A percentile compares a stretch with the other conserved stretches of the same genome.
Evolutionary conservation across 352 stramenopile species (phyloP).

Genomic region (Pythium dissotocum): DNA sequence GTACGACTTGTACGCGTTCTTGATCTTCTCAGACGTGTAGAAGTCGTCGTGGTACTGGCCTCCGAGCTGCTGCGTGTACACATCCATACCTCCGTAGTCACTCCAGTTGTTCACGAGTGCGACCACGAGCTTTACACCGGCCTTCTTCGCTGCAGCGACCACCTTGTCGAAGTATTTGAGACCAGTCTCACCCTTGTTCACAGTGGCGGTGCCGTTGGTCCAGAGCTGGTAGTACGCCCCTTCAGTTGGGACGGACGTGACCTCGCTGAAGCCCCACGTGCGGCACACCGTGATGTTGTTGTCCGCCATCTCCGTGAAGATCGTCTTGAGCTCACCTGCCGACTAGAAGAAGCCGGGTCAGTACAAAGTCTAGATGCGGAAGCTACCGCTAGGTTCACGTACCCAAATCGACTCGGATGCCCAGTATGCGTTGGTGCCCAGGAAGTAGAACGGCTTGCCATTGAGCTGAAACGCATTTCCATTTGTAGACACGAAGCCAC

Average conservation of each 20-base stretch:
- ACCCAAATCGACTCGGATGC: not conserved
- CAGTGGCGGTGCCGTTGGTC: not conserved
- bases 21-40: not conserved
- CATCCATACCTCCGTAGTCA: not conserved
- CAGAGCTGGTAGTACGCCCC: not conserved
- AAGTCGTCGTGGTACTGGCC: not conserved
- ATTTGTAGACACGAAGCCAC: not conserved
- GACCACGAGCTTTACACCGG: not conserved
- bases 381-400: not conserved
- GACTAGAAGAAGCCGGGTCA: not conserved
- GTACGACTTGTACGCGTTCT: not conserved
- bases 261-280: not conserved
- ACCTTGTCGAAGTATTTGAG: not conserved
- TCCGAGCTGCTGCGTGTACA: not conserved
- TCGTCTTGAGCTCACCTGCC: not conserved
- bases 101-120: not conserved
- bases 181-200: not conserved
- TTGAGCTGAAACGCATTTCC: not conserved
- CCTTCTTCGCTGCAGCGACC: not conserved
- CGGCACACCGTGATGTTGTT: not conserved
- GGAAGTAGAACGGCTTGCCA: not conserved
- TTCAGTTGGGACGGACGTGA: not conserved
- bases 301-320: not conserved
- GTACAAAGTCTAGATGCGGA: no score
- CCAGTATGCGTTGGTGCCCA: not conserved